These are phyloP conservation scores for Epichloe gansuensis DNA, from an alignment of 2,329 filamentous ascomycete species.

Conservation along the genomic window DNA sequence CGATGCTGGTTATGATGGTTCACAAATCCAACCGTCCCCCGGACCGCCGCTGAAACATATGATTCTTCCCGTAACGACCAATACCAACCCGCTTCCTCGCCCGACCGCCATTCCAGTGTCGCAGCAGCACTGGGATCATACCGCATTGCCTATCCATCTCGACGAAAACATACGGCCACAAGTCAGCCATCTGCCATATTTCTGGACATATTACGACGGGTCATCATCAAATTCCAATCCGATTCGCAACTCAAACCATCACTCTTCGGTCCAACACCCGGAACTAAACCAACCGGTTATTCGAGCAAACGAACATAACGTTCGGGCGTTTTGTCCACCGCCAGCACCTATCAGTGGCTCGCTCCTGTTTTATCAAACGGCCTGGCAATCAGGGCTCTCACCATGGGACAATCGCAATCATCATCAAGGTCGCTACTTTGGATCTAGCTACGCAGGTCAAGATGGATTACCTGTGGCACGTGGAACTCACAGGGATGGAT, in stretches of 20 bases:
- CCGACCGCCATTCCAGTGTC: constrained; percentile 4
- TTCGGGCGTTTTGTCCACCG: constrained; percentile 25
- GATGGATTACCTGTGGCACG: neutral
- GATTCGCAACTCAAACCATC: neutral
- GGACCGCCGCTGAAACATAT: constrained; percentile 76
- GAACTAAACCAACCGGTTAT: constrained; percentile 19
- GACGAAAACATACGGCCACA: neutral
- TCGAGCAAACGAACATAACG: constrained; percentile 24
- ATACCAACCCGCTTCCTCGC: constrained; percentile 9
- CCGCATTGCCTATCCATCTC: constrained; percentile 1
- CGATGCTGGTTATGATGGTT: constrained; percentile 81
- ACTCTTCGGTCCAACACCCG: constrained; percentile 9
- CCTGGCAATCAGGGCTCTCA: constrained; percentile 9
- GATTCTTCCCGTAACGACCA: constrained; percentile 46
- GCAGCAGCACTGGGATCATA: constrained; percentile 5
- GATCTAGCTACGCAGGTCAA: neutral
- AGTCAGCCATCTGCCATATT: neutral
- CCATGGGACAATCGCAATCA: constrained; percentile 6
- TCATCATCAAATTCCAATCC: neutral
- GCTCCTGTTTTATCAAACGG: constrained; percentile 18
- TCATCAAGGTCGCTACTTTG: neutral
- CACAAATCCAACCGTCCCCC: constrained; percentile 56
- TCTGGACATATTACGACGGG: neutral
- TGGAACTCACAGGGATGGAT: neutral
- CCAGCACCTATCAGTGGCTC: constrained; percentile 19